Percentiles rank a stretch among this genome's conserved stretches.
Evolutionary conservation across 805 yeast genomes (phyloP).

Genomic region (Suhomyces kilbournensis): DNA sequence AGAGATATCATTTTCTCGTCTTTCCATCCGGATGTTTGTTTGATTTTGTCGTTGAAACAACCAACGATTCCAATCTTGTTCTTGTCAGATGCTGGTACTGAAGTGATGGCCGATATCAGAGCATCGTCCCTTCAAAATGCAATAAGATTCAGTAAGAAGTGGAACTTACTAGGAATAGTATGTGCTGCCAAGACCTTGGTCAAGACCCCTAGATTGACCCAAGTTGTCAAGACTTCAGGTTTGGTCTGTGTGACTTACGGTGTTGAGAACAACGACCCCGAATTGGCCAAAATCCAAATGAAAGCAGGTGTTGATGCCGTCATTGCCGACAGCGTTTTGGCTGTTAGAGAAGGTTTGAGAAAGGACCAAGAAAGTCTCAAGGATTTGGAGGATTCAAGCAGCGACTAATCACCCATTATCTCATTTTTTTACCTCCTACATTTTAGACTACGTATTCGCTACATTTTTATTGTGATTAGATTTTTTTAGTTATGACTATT

Average conservation of each 20-base stretch:
- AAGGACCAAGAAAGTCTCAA: conserved; percentile 23
- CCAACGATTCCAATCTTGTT: conserved; percentile 90
- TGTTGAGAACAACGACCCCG: conserved; percentile 77
- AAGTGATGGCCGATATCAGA: conserved; percentile 82
- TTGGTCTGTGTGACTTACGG: conserved; percentile 94
- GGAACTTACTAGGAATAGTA: conserved; percentile 91
- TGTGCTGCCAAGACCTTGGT: conserved; percentile 84
- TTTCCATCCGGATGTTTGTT: conserved; percentile 91
- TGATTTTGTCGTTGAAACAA: conserved; percentile 82
- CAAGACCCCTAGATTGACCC: conserved; percentile 84
- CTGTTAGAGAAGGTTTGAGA: conserved; percentile 80
- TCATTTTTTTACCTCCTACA: no score
- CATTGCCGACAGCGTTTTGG: conserved; percentile 92
- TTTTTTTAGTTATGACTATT: background rate
- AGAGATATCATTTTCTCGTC: conserved; percentile 89
- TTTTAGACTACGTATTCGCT: background rate
- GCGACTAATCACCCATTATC: conserved; percentile 3
- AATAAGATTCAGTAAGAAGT: conserved; percentile 80
- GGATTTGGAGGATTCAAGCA: conserved; percentile 15
- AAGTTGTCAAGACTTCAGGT: conserved; percentile 88
- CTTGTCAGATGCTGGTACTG: conserved; percentile 85
- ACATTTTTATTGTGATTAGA: background rate
- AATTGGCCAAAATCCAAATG: conserved; percentile 79
- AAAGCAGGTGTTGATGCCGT: conserved; percentile 97
- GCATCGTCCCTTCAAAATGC: conserved; percentile 89